Conservation (phyloP, 1,139 yeast species). For the Saccharomyces pastorianus region DNA sequence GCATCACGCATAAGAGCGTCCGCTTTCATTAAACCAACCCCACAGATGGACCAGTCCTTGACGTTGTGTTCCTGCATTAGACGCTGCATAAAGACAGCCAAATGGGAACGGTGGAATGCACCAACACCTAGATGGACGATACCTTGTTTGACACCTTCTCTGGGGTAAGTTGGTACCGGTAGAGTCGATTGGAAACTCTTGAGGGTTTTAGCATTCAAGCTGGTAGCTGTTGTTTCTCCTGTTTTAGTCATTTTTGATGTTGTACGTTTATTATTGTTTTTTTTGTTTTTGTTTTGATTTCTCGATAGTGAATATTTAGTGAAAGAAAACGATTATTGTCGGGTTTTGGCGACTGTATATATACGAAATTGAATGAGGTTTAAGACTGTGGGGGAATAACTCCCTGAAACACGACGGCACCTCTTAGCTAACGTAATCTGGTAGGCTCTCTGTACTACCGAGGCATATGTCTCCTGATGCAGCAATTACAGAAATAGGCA, state of each 20-base stretch:
- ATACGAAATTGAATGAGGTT: no score
- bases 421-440: no score
- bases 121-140: slow-evolving; percentile 7
- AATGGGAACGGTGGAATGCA: slow-evolving; percentile 7
- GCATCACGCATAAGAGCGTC: slow-evolving; percentile 8
- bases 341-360: no score
- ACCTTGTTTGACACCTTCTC: slow-evolving; percentile 7
- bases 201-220: not conserved
- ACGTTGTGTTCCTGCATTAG: slow-evolving; percentile 7
- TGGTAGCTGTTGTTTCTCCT: not conserved
- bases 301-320: no score
- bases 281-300: not conserved
- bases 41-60: slow-evolving; percentile 8
- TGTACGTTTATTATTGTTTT: no score
- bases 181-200: not conserved
- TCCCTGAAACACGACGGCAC: no score
- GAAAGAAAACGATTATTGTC: no score
- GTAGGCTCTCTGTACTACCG: no score
- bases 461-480: no score
- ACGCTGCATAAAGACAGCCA: slow-evolving; percentile 9
- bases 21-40: slow-evolving; percentile 6
- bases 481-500: no score
- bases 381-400: no score
- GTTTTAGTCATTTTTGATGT: not conserved
- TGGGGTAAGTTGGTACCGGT: slow-evolving; percentile 7